Evolutionary conservation across 805 yeast genomes (phyloP).

Genomic region (Candida bentonensis): DNA sequence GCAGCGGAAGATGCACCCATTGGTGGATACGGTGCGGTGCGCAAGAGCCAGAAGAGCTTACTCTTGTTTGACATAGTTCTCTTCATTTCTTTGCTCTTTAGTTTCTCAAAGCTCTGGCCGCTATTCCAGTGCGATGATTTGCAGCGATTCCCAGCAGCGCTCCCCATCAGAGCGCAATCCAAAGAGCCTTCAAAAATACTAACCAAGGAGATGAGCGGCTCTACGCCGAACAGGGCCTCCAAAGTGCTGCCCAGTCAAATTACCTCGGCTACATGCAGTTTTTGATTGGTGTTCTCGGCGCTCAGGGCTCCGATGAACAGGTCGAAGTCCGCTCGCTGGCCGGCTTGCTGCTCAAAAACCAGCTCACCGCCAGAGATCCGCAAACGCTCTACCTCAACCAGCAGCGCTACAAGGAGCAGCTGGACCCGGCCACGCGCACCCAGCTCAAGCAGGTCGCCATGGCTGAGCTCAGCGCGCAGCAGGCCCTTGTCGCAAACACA

Average conservation of each 20-base stretch:
- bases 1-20: too few species aligned
- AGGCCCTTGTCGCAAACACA: slow-evolving; percentile 69
- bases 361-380: slow-evolving; percentile 67
- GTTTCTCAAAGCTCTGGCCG: too few species aligned
- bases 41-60: too few species aligned
- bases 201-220: slow-evolving; percentile 32
- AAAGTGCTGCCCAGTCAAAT: slow-evolving; percentile 55
- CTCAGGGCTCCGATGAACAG: slow-evolving; percentile 35
- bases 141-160: too few species aligned
- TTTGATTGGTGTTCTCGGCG: slow-evolving; percentile 58
- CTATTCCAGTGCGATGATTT: too few species aligned
- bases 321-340: slow-evolving; percentile 86
- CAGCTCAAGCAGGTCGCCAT: slow-evolving; percentile 53
- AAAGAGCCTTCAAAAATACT: too few species aligned
- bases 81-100: too few species aligned
- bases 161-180: too few species aligned
- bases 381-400: slow-evolving; percentile 43
- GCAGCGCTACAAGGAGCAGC: slow-evolving; percentile 52
- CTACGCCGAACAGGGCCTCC: slow-evolving; percentile 67
- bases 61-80: too few species aligned
- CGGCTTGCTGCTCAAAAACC: slow-evolving; percentile 75
- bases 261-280: slow-evolving; percentile 58
- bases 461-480: slow-evolving; percentile 45
- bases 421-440: slow-evolving; percentile 40
- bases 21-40: too few species aligned